Evolutionary conservation across 2,329 filamentous ascomycete genomes (phyloP).

Genomic region (Metarhizium rileyi): DNA sequence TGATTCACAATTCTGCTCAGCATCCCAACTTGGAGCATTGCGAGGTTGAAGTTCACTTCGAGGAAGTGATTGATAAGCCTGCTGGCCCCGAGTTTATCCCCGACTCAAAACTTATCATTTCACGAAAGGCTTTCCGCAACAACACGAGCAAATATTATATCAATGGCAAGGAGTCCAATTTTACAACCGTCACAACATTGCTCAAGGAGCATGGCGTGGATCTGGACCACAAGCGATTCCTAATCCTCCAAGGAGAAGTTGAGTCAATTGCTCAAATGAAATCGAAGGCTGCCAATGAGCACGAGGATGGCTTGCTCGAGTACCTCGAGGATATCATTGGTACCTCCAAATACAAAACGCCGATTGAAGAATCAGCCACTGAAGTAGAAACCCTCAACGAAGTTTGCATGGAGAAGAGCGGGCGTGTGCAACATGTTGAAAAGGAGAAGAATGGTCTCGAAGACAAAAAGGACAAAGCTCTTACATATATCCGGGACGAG

Average conservation of each 20-base stretch:
- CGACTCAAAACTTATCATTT: conserved; percentile 77
- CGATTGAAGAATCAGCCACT: conserved; percentile 85
- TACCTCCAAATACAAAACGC: conserved; percentile 95
- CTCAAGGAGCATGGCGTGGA: conserved; percentile 85
- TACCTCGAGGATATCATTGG: conserved; percentile 98
- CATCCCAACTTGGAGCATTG: conserved; percentile 80
- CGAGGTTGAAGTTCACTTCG: conserved; percentile 94
- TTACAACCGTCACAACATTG: conserved; percentile 81
- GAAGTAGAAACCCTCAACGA: conserved; percentile 93
- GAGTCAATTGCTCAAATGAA: conserved; percentile 99
- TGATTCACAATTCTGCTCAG: conserved; percentile 93
- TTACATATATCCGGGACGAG: conserved; percentile 82
- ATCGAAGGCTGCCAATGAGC: conserved; percentile 85
- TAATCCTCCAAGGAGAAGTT: conserved; percentile 95
- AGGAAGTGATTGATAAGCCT: conserved; percentile 81
- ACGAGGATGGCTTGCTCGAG: conserved; percentile 91
- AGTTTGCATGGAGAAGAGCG: conserved; percentile 88
- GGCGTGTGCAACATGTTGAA: conserved; percentile 91
- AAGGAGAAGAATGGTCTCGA: conserved; percentile 91
- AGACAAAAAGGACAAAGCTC: conserved; percentile 91
- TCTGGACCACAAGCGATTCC: conserved; percentile 93
- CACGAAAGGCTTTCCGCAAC: conserved; percentile 90
- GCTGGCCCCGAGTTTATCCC: conserved; percentile 70
- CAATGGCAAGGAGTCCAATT: conserved; percentile 80
- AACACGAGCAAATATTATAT: conserved; percentile 99